phyloP scores from a whole-genome alignment of 768 basidiomycete genomes.

The Calocybe cyanea region DNA sequence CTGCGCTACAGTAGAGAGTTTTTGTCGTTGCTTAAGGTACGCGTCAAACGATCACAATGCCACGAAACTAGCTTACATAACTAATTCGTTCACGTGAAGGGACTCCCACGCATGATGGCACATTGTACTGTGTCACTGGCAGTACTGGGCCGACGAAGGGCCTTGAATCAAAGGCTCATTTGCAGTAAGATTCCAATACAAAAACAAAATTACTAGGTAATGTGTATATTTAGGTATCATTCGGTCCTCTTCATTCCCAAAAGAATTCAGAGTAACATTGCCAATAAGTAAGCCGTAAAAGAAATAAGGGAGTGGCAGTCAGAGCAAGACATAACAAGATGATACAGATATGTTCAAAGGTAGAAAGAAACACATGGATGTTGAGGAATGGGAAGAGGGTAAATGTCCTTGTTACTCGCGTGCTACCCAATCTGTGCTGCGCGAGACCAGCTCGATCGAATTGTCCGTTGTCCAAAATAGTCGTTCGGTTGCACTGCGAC shows the following conservation, averaged over 20 bases:
- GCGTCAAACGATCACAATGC: conserved; percentile 9
- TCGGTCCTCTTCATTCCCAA: no score
- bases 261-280: not conserved
- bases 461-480: conserved; percentile 93
- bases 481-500: conserved; percentile 84
- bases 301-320: conserved; percentile 5
- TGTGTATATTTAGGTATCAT: conserved; percentile 1
- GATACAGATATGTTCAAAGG: conserved; percentile 13
- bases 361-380: conserved; percentile 14
- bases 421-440: conserved; percentile 84
- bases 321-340: conserved; percentile 9
- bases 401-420: conserved; percentile 47
- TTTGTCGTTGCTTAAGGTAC: not conserved
- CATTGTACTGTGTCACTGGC: no score
- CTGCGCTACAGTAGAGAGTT: conserved; percentile 2
- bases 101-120: no score
- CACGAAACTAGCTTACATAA: conserved; percentile 18
- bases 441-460: conserved; percentile 80
- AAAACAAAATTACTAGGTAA: not conserved
- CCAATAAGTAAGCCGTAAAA: conserved; percentile 9
- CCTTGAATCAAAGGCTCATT: no score
- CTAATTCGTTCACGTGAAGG: not conserved
- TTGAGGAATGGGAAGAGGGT: not conserved
- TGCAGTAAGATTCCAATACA: not conserved
- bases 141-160: no score